These are phyloP conservation scores for Hygrophorus russula DNA, from an alignment of 768 basidiomycete genomes.

Conservation along the genomic window DNA sequence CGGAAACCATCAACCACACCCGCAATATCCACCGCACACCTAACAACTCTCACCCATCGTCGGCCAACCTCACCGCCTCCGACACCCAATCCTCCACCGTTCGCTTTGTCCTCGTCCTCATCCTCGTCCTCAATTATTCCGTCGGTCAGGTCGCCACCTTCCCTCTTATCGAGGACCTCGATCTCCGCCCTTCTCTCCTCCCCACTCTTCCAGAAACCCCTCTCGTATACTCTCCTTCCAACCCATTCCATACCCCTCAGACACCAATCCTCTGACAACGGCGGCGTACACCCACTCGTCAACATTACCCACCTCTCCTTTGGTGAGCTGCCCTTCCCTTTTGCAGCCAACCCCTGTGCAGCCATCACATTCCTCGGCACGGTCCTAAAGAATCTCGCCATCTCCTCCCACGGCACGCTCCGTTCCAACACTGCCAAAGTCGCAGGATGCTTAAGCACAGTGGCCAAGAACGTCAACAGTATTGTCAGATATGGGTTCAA, in stretches of 20 bases:
- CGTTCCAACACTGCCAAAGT: slow-evolving; percentile 60
- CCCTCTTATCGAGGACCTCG: slow-evolving; percentile 62
- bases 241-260: slow-evolving; percentile 96
- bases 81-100: slow-evolving; percentile 14
- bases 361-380: slow-evolving; percentile 38
- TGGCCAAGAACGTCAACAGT: slow-evolving; percentile 81
- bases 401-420: slow-evolving; percentile 72
- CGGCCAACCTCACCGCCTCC: slow-evolving; percentile 26
- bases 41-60: slow-evolving; percentile 69
- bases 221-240: slow-evolving; percentile 78
- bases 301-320: slow-evolving; percentile 54
- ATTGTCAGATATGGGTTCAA: slow-evolving; percentile 84
- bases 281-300: slow-evolving; percentile 55
- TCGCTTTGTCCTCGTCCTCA: slow-evolving; percentile 31
- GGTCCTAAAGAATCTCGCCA: slow-evolving; percentile 51
- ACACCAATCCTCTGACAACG: slow-evolving; percentile 91
- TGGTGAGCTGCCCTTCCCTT: slow-evolving; percentile 12
- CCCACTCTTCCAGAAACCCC: slow-evolving; percentile 86
- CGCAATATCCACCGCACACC: slow-evolving; percentile 58
- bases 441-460: slow-evolving; percentile 53
- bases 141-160: slow-evolving; percentile 49
- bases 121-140: slow-evolving; percentile 77
- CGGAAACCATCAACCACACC: slow-evolving; percentile 66
- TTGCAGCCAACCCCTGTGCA: slow-evolving; percentile 7
- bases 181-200: slow-evolving; percentile 61